Evolutionary conservation across 306 rosid genomes (phyloP), one percentile per base, ranked within the genome.

Genomic region (Dryas drummondii): DNA sequence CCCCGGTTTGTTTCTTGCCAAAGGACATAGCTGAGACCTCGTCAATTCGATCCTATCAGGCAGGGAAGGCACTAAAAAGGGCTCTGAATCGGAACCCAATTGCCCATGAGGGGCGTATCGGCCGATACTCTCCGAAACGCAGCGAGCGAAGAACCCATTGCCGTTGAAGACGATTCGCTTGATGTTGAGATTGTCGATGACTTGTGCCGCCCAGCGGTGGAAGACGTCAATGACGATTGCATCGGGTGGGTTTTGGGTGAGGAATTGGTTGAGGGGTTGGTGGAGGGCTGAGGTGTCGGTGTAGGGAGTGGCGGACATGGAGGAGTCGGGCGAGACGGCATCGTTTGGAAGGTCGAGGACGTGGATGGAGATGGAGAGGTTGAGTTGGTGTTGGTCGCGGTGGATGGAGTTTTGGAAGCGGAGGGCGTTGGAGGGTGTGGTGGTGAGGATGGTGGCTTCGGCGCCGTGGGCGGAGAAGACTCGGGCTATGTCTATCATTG

Each of bases 381-480:
- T 32, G 55, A n/a, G 54, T 44, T 9, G 54, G 58, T 5, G 12
- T 76, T 76, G 79, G 37, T 76, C 73, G 16, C 73, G 79, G 73
- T 14, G 52, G 62, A 76, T 76, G 58, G 67, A 19, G 84, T 58
- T 82, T 82, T 71, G 19, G 82, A 78, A 54, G 67, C 75, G 60
- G 46, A 59, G 46, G 76, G n/a, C 74, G 47, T 55, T 55, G 75
- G 74, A 72, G 56, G 66, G 27, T 2, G 91, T 81, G 52, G 91
- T 86, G 68, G 91, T 81, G 73, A 90, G 56, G 15, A 90, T 78
- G 49, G 88, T 82, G 68, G 85, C 63, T 12, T 49, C 72, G 26
- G 57, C 72, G 5, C 84, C 78, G 26, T 74, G 66, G 7, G 81
- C 7, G 13, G 86, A 77, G 57, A 90, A 84, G 70, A 80, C 55